These are phyloP conservation scores for Curvularia lunata DNA, from an alignment of 2,329 filamentous ascomycete species.

Conservation along the genomic window DNA sequence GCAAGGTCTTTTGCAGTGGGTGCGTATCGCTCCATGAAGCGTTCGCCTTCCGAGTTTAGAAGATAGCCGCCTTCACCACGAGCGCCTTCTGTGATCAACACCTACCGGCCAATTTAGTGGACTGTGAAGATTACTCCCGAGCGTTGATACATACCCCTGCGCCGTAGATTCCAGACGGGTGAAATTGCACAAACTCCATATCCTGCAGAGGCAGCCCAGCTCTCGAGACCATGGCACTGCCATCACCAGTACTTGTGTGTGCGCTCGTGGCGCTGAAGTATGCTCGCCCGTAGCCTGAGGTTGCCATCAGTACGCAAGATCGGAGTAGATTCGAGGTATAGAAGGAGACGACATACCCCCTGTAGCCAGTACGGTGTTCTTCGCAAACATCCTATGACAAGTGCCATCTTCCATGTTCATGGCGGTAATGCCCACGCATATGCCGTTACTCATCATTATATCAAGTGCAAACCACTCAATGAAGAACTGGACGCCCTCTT, in stretches of 20 bases:
- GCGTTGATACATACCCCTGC: slow-evolving; percentile 48
- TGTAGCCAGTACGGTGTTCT: slow-evolving; percentile 57
- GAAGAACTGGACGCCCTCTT: slow-evolving; percentile 58
- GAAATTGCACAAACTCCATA: slow-evolving; percentile 61
- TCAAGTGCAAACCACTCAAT: slow-evolving; percentile 60
- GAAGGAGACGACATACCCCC: slow-evolving; percentile 18
- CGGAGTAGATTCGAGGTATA: neutral
- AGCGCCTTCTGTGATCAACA: slow-evolving; percentile 58
- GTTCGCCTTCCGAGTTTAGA: slow-evolving; percentile 57
- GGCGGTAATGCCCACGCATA: slow-evolving; percentile 56
- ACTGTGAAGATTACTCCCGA: neutral
- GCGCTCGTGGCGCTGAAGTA: slow-evolving; percentile 59
- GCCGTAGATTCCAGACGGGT: slow-evolving; percentile 59
- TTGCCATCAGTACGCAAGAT: neutral
- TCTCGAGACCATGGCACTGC: slow-evolving; percentile 58
- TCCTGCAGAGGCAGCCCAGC: slow-evolving; percentile 58
- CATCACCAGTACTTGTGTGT: slow-evolving; percentile 59
- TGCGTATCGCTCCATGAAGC: slow-evolving; percentile 61
- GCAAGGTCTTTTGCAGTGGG: slow-evolving; percentile 59
- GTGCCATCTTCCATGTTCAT: slow-evolving; percentile 59
- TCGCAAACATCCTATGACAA: slow-evolving; percentile 56
- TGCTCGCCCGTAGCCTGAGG: slow-evolving; percentile 55
- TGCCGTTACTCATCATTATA: slow-evolving; percentile 57
- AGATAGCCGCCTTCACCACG: slow-evolving; percentile 59
- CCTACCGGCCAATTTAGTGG: slow-evolving; percentile 18